phyloP scores from a whole-genome alignment of 257 asterid genomes.

The Solanum piurae region DNA sequence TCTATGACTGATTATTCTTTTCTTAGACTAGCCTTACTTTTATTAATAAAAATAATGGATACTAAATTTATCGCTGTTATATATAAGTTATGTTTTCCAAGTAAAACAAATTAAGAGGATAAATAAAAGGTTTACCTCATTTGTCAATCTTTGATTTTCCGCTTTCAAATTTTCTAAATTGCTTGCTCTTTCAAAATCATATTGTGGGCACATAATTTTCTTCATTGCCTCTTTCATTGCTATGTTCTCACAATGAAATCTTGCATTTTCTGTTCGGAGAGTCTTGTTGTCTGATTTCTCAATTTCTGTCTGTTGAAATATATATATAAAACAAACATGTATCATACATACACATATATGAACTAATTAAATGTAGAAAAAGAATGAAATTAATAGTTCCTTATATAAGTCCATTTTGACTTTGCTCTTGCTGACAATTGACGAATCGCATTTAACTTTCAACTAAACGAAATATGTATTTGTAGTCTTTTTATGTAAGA shows the following conservation, averaged over 20 bases:
- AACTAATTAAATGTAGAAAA: not conserved
- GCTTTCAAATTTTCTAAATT: constrained; percentile 22
- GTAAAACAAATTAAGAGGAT: not conserved
- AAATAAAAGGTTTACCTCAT: constrained; percentile 24
- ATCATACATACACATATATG: not conserved
- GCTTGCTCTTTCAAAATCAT: constrained; percentile 23
- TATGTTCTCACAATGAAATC: constrained; percentile 32
- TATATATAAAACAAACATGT: not conserved
- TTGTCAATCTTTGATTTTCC: constrained; percentile 40
- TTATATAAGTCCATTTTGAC: not conserved
- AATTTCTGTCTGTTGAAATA: not conserved
- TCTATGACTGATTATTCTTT: not conserved
- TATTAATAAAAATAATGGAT: not conserved
- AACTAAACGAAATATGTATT: not conserved
- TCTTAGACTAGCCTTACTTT: not conserved
- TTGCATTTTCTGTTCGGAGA: constrained; percentile 42
- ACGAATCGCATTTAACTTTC: not conserved
- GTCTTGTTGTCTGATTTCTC: constrained; percentile 35
- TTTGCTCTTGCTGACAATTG: not conserved
- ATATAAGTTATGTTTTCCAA: not conserved
- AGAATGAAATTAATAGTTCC: not conserved
- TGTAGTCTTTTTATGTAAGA: not conserved
- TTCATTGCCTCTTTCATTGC: constrained; percentile 38
- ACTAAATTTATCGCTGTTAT: not conserved
- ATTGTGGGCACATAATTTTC: constrained; percentile 25